Evolutionary conservation across 2,329 filamentous ascomycete species (phyloP).

Genomic region (Aspergillus fumigatus): DNA sequence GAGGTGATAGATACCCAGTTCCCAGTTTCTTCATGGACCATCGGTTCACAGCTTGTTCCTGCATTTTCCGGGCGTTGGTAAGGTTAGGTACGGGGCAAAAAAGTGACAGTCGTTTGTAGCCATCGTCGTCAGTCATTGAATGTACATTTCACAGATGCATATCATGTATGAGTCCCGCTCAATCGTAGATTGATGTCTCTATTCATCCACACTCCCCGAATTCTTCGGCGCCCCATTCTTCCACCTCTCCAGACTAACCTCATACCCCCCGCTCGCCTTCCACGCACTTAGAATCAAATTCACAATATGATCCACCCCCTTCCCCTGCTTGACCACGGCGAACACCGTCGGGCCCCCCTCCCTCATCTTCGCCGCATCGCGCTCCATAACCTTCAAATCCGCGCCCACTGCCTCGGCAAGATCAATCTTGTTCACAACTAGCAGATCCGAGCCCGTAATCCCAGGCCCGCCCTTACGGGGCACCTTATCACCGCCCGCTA

Average conservation of each 20-base stretch:
- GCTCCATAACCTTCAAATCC: slow-evolving; percentile 88
- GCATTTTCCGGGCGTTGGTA: slow-evolving; percentile 4
- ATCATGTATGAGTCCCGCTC: no score
- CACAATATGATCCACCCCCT: slow-evolving; percentile 80
- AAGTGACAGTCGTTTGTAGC: neutral
- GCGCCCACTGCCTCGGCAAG: slow-evolving; percentile 85
- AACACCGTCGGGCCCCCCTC: slow-evolving; percentile 95
- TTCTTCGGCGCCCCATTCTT: slow-evolving; percentile 36
- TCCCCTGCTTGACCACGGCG: slow-evolving; percentile 90
- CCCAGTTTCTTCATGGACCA: neutral
- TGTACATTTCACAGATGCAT: slow-evolving; percentile 2
- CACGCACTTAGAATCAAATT: slow-evolving; percentile 86
- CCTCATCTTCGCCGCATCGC: slow-evolving; percentile 88
- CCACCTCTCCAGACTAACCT: slow-evolving; percentile 42
- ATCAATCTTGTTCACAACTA: slow-evolving; percentile 97
- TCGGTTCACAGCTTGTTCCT: neutral
- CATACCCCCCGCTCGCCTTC: slow-evolving; percentile 76
- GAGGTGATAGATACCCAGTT: slow-evolving; percentile 12
- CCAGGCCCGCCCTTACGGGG: slow-evolving; percentile 93
- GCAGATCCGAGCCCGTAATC: slow-evolving; percentile 90
- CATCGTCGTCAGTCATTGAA: neutral
- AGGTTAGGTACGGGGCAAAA: neutral
- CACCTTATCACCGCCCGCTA: slow-evolving; percentile 93
- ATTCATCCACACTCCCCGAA: slow-evolving; percentile 32
- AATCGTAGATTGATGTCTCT: no score